Evolutionary conservation across 2,329 filamentous ascomycete genomes (phyloP), one percentile per base, ranked within the genome.

Genomic region (Peltaster fructicola): DNA sequence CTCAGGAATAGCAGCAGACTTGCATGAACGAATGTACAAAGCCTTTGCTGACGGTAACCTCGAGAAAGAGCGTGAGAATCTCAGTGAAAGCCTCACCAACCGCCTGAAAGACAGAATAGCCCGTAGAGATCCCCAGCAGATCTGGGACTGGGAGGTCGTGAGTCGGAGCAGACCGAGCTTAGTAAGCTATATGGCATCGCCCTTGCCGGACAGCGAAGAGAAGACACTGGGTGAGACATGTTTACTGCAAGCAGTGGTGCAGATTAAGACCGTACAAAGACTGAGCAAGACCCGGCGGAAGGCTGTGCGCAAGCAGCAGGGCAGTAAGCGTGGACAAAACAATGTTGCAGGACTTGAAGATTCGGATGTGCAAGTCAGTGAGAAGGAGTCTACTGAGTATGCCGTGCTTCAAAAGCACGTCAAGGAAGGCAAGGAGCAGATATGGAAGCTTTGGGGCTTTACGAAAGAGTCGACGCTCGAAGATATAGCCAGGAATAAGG

Each of bases 371-470:
- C 29, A 34, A 22, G 36, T 38, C 52, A 39, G 39, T 23, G 33
- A 48, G 25, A 53, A 53, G 41, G 51, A 53, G 32, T 51, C 51
- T 32, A 50, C 45, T 2, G 61, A 65, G 39, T 62, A 65, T 32
- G 36, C 65, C 15, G 60, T 65, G 8, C 37, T 65, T 13, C 61
- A 65, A 44, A 52, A 54, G 39, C 33, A 54, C 16, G 39, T 52
- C 17, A 46, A 52, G 39, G 45, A 45, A 15, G 52, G 55, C 6
- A 44, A 52, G 30, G 44, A 55, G 19, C 45, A 47, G 8, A 41
- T 48, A 9, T 65, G 61, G 61, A 54, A 51, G 33, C 40, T 63
- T 24, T 65, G 61, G 61, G 61, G 61, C 3, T 51, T 52, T 28
- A 38, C 51, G 22, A 48, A 49, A 14, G 53, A 58, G 30, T 57